Conservation (phyloP, 2,329 filamentous ascomycete species). For the Aspergillus tamarii region DNA sequence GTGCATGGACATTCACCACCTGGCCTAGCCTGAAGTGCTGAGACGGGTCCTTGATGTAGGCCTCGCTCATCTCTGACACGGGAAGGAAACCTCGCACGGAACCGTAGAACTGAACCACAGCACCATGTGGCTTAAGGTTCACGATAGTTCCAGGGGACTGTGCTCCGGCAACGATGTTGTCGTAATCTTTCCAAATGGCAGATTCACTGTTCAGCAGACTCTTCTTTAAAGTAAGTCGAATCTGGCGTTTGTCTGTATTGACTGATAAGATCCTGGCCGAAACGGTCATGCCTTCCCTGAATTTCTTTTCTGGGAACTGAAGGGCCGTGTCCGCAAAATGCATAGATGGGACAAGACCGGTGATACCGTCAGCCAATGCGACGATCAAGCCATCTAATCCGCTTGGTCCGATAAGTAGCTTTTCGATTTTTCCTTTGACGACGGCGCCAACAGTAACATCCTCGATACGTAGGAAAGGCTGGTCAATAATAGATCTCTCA, state of each 20-base stretch:
- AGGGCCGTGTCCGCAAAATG: constrained; percentile 87
- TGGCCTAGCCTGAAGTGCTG: constrained; percentile 90
- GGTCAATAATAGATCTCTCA: constrained; percentile 78
- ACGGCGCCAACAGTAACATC: constrained; percentile 82
- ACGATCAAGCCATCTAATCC: constrained; percentile 82
- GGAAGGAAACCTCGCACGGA: constrained; percentile 83
- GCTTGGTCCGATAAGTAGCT: constrained; percentile 75
- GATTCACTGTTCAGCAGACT: constrained; percentile 87
- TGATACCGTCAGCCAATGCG: constrained; percentile 82
- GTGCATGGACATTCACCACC: constrained; percentile 86
- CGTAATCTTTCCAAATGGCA: constrained; percentile 75
- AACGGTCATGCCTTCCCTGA: constrained; percentile 80
- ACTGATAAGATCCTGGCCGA: constrained; percentile 84
- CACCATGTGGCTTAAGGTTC: constrained; percentile 76
- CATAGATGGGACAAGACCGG: constrained; percentile 82
- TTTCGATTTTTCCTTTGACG: constrained; percentile 82
- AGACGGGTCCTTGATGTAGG: constrained; percentile 84
- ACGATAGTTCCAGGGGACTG: constrained; percentile 86
- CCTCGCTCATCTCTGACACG: constrained; percentile 96
- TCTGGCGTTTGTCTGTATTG: constrained; percentile 72
- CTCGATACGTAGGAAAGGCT: constrained; percentile 87
- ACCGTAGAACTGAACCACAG: constrained; percentile 91
- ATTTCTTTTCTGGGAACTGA: constrained; percentile 95
- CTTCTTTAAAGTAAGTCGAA: constrained; percentile 92
- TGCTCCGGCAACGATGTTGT: constrained; percentile 72